Base-by-base conservation (phyloP, 2,329 filamentous ascomycete species). In the Ceratocystis destructans region DNA sequence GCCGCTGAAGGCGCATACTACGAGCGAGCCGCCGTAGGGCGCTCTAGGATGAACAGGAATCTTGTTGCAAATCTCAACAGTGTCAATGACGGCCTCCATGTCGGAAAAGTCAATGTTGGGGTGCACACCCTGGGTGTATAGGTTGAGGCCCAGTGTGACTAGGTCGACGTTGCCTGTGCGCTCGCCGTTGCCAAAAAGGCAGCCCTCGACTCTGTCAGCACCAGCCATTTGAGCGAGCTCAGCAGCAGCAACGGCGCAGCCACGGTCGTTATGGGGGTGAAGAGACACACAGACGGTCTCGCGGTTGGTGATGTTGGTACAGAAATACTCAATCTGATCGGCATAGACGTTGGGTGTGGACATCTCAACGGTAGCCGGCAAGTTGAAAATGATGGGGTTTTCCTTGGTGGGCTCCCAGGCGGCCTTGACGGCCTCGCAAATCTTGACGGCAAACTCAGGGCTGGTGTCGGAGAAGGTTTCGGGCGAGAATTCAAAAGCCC, bases 191-290 rank as follows among this genome's bases (percentile, higher is more conserved):
- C 92, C 91, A 73, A 96, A 95, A 48, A 96, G 80, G 70, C 90
- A 96, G 59, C 93, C 93, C 76, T 97, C 93, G 15, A 97, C 93
- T 73, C 94, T 81, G 76, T 96, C 90, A 45, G 91, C 94, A 65
- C 93, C 94, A 20, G 92, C 94, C 92, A 97, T 96, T 76, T 96
- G 92, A 5, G 88, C 93, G 72, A 97, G 77, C 74, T 97, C 93
- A 8, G 93, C 89, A 0, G 92, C 92, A 0, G 93, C 93, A 17
- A 94, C 85, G 2, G 90, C 91, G 69, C 89, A 95, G 25, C 93
- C 93, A 69, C 94, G 83, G 75, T 97, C 94, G 73, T 97, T 97
- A 77, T 99, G 93, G 7, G 90, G 89, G 75, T 97, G 94, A 65
- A 97, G 82, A 69, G 89, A 95, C 7, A 97, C 88, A 72, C 87